Conservation (phyloP, 352 stramenopile species). For the Pythium folliculosum region DNA sequence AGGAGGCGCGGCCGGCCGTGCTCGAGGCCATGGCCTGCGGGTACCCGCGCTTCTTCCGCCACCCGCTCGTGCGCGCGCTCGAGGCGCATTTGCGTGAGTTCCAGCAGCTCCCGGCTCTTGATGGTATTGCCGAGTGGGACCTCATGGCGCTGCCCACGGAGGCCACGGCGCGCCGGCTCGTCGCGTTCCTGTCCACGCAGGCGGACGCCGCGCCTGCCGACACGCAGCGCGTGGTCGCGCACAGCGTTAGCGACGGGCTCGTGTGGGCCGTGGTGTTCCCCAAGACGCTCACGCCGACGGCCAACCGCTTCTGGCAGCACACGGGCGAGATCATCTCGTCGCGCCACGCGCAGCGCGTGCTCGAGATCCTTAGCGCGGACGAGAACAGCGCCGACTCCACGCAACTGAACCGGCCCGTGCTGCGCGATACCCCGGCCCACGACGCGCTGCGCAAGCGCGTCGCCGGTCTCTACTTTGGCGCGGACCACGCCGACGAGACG, state of each 20-base stretch:
- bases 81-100: constrained; percentile 38
- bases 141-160: constrained; percentile 59
- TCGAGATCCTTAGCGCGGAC: constrained; percentile 42
- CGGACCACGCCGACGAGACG: constrained; percentile 7
- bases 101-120: constrained; percentile 24
- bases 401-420: not conserved
- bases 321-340: constrained; percentile 91
- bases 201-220: constrained; percentile 11
- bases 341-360: constrained; percentile 68
- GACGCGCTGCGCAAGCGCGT: constrained; percentile 50
- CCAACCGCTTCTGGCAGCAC: constrained; percentile 93
- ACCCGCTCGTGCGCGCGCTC: constrained; percentile 82
- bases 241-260: constrained; percentile 45
- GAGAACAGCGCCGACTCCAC: constrained; percentile 9
- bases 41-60: constrained; percentile 94
- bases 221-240: constrained; percentile 31
- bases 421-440: constrained; percentile 37
- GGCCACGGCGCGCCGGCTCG: constrained; percentile 56
- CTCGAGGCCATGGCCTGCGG: constrained; percentile 79
- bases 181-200: constrained; percentile 60
- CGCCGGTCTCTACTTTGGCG: constrained; percentile 49
- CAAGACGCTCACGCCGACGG: constrained; percentile 37
- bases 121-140: constrained; percentile 35
- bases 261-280: constrained; percentile 82
- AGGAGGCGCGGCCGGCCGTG: constrained; percentile 76